Base-by-base conservation (phyloP, 2,329 filamentous ascomycete genomes). In the Exophiala sideris region DNA sequence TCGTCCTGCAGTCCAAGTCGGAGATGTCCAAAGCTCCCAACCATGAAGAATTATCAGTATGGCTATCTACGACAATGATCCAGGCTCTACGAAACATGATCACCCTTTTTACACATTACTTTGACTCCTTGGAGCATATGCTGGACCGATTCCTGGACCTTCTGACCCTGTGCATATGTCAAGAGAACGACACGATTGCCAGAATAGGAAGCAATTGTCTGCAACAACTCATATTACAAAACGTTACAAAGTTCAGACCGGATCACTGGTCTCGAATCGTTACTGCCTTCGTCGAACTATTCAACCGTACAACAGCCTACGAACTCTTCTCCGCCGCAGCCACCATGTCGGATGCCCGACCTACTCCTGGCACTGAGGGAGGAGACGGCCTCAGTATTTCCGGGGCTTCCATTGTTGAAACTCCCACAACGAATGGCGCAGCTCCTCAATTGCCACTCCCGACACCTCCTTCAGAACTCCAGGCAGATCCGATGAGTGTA, bases 31-130 rank as follows among this genome's bases (percentile, higher is more conserved):
- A 96, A 67, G 91, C 92, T 11, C 82, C 92, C 34, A 97, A 92
- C 66, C 91, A 96, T 65, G 95, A 99, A 71, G 94, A 99, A 68
- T 79, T 97, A 16, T 97, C 94, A 0, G 94, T 99, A 2, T 99
- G 94, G 94, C 79, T 99, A 20, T 97, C 94, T 0, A 99, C 94
- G 0, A 99, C 94, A 7, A 96, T 99, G 89, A 99, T 99, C 38
- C 94, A 99, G 70, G 94, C 94, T 1, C 77, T 99, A 51, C 86
- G 94, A 55, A 96, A 97, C 73, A 96, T 99, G 89, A 97, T 99
- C 65, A 92, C 90, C 1, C 82, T 99, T 20, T 99, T 99, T 71
- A 99, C 95, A 0, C 95, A 99, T 72, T 99, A 97, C 72, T 99
- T 99, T 62, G 89, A 95, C 55, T 86, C 91, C 0, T 76, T 99